Evolutionary conservation across 176 grass and related monocot species (phyloP), one percentile per base, ranked within the genome.

Genomic region (Zea luxurians): DNA sequence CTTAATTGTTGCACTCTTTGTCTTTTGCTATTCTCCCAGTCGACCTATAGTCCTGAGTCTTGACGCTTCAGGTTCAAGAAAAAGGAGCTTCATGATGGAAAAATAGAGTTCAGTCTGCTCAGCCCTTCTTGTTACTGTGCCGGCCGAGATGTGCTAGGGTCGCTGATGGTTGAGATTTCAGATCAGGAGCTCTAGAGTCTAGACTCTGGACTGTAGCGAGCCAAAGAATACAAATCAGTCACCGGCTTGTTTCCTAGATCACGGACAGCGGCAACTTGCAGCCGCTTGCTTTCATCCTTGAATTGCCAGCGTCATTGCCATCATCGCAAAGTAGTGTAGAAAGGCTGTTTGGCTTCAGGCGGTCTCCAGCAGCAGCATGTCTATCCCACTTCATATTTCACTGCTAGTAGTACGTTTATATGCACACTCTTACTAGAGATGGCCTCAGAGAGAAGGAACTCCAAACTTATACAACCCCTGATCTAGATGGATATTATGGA

Each of bases 21-120:
- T 27, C 27, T 27, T 27, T 27, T 27, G 27, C 1, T 27, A 27
- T 27, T 27, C 27, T 27, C 27, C 6, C 43, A 20, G 55, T 59
- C n/a, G 55, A 21, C 55, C 54, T 9, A 7, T 7, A 40, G 38
- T 58, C 54, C 20, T 61, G 3, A 20, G 17, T 61, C 9, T 18
- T 60, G 58, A 41, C 2, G 21, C 21, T 71, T 71, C 68, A 71
- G 21, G 21, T 50, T 71, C 68, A 71, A 71, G 68, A 49, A 50
- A 50, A 70, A 35, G 20, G 44, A 70, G 12, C 42, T 68, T 47
- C 27, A 7, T 10, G 2, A 47, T 17, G 43, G 44, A 6, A 8
- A 70, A 70, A 7, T 70, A 2, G 7, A 57, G 6, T 18, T 8
- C 43, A 48, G 1, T 3, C 10, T 10, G 12, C 21, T 11, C 68